Base-by-base conservation (phyloP, 345 rosid genomes). In the Eucalyptus polyanthemos region DNA sequence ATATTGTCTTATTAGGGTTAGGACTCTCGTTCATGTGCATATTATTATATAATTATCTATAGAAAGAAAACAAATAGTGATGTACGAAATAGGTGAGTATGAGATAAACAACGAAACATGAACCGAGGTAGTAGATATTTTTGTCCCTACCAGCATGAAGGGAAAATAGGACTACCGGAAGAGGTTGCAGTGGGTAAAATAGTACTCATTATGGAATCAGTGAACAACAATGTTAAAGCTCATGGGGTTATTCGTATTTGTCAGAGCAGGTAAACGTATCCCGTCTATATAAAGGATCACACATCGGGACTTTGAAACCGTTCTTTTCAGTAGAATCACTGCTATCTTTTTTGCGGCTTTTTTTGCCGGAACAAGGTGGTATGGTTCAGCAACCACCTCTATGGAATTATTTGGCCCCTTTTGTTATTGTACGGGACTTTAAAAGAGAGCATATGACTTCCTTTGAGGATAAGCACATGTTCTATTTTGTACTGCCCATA, bases 241-340 rank as follows among this genome's bases (percentile, higher is more conserved):
- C 62, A 56, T 56, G 62, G 27, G 29, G 29, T 24, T 56, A 56
- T 56, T 24, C 62, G 6, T 56, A 9, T 24, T 24, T 24, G 29
- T 4, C 0, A n/a, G 27, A 56, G 56, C 24, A 53, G n/a, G 29
- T 22, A 0, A 56, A 56, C 29, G 0, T 56, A 56, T 56, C 12
- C 29, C 1, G 27, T 56, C 62, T 4, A 56, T 56, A 56, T 56
- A 24, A 56, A 56, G 62, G 62, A 56, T 56, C 27, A 56, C 62
- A 9, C 6, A 24, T 56, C 6, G 62, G 29, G 3, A 22, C 25
- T 22, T 56, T 56, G 62, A 24, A 53, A 56, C 62, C 29, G 12
- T 56, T 0, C 62, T 56, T 2, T 9, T 24, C 12, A 56, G 6
- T 56, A 56, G 62, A 0, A 56, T 56, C 62, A 56, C 62, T 4